phyloP scores from a whole-genome alignment of 1,139 yeast species.

The Kodamaea anthophila region DNA sequence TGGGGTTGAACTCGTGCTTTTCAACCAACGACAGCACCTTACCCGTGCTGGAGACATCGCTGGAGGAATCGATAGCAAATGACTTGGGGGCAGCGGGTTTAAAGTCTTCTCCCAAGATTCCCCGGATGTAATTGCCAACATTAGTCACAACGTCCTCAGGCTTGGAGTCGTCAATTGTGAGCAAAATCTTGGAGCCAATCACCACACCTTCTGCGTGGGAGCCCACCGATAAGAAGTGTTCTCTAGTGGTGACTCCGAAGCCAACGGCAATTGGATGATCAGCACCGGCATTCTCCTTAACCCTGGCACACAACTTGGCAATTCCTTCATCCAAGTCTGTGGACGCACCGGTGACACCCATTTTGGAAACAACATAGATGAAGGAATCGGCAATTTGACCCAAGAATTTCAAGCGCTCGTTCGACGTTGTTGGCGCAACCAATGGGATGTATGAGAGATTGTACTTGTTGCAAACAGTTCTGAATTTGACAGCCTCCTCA shows the following conservation, averaged over 20 bases:
- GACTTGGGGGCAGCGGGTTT: slow-evolving; percentile 27
- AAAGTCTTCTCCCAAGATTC: slow-evolving; percentile 61
- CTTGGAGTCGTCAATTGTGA: slow-evolving; percentile 57
- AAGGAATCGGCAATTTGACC: slow-evolving; percentile 89
- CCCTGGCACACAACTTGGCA: slow-evolving; percentile 64
- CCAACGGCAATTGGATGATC: slow-evolving; percentile 88
- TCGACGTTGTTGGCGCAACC: slow-evolving; percentile 94
- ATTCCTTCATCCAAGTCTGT: slow-evolving; percentile 59
- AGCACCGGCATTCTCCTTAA: slow-evolving; percentile 62
- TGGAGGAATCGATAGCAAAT: slow-evolving; percentile 21
- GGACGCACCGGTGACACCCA: slow-evolving; percentile 96
- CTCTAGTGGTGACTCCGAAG: slow-evolving; percentile 92
- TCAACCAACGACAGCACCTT: slow-evolving; percentile 47
- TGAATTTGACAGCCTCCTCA: slow-evolving; percentile 87
- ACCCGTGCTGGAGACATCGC: slow-evolving; percentile 18
- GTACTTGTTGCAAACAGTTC: slow-evolving; percentile 60
- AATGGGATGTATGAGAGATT: slow-evolving; percentile 85
- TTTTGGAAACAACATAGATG: slow-evolving; percentile 90
- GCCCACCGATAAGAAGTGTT: slow-evolving; percentile 79
- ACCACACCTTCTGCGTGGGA: slow-evolving; percentile 87
- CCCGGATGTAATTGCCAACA: slow-evolving; percentile 62
- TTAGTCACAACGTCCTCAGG: slow-evolving; percentile 54
- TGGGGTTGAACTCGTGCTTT: slow-evolving; percentile 52
- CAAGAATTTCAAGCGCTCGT: slow-evolving; percentile 72
- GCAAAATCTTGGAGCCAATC: slow-evolving; percentile 82